Base-by-base conservation (phyloP, 2,329 filamentous ascomycete species). In the Sporothrix humicola region DNA sequence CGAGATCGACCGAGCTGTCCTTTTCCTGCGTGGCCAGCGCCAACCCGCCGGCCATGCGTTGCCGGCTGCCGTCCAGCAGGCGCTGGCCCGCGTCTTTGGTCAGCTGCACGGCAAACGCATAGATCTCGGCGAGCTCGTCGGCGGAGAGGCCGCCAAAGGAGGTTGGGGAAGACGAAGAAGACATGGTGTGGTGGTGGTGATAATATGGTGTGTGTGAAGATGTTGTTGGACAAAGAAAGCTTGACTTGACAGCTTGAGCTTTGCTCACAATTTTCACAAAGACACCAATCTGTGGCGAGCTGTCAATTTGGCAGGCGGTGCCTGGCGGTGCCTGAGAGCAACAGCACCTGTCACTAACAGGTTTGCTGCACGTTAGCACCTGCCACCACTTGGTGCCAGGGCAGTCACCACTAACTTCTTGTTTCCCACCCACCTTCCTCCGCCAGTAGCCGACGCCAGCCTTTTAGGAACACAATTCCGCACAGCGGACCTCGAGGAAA, bases 1-100 rank as follows among this genome's bases (percentile, higher is more conserved):
- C 92, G 75, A 94, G 88, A 79, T 94, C 92, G 12, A 94, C 92
- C 0, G 91, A 87, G 79, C 88, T 93, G 76, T 92, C 90, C 80
- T 95, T 95, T 81, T 94, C 91, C 79, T 77, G 73, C 76, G 69
- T 26, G 10, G 58, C 20, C 0, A 74, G 73, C 52, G 76, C 61
- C 46, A 76, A 3, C 31, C 72, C 61, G 52, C 82, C 83, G 10
- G 81, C 82, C 77, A 87, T 87, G 48, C 90, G 85, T 87, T 84
- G n/a, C 90, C 88, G 31, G 31, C 31, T 37, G 13, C 88, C 89
- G 66, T 89, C 85, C 79, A 92, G 87, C 58, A 94, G 85, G 78
- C 93, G 85, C 72, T 87, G 82, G 7, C 92, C 92, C 0, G 92
- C 92, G 82, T 90, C 86, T 78, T 91, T 91, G 75, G 89, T 91